These are phyloP conservation scores for Salix suchowensis DNA, from an alignment of 345 rosid species.

Conservation along the genomic window DNA sequence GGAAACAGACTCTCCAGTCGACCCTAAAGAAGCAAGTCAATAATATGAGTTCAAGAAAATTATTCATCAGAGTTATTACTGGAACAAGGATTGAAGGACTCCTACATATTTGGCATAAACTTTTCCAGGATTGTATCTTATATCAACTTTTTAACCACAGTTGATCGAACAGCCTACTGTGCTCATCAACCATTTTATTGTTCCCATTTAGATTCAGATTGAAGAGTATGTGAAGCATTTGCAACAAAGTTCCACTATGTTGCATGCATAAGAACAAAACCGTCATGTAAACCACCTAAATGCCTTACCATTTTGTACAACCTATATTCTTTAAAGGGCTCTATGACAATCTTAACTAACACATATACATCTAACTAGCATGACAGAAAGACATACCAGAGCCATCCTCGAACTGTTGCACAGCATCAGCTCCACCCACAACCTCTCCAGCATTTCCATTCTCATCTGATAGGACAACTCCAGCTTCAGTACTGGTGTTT, in stretches of 20 bases:
- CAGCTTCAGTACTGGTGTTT: constrained; percentile 31
- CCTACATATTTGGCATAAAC: neutral
- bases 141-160: neutral
- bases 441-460: constrained; percentile 52
- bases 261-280: neutral
- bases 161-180: neutral
- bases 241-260: neutral
- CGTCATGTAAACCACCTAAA: neutral
- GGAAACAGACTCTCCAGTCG: neutral
- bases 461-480: constrained; percentile 35
- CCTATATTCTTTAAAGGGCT: neutral
- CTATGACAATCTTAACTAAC: neutral
- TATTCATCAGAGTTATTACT: neutral
- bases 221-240: neutral
- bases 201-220: neutral
- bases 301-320: neutral
- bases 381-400: constrained; percentile 48
- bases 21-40: neutral
- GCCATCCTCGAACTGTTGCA: constrained; percentile 43
- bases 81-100: neutral
- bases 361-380: neutral
- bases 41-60: neutral
- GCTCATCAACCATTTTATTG: neutral
- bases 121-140: neutral
- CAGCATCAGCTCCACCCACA: constrained; percentile 32